Percentiles rank a stretch among this genome's conserved stretches.
Evolutionary conservation across 148 eudicot genomes (phyloP).

Genomic region (Cornus suecica): DNA sequence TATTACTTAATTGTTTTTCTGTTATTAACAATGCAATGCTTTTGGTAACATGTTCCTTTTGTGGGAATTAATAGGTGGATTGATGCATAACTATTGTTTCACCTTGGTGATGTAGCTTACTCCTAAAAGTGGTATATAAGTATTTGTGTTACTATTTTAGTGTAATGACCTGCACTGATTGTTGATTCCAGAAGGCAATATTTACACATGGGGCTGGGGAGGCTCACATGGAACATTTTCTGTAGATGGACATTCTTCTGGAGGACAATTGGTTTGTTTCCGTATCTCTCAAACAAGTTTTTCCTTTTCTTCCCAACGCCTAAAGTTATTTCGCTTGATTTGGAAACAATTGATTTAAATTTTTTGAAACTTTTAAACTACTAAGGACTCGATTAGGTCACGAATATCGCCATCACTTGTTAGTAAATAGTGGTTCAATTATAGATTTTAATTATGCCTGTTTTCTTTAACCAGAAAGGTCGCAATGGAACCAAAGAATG

Average conservation of each 20-base stretch:
- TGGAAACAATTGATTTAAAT: not conserved
- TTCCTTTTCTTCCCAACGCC: not conserved
- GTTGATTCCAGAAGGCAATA: slow-evolving; percentile 56
- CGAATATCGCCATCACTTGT: not conserved
- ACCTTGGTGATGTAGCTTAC: not conserved
- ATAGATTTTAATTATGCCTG: not conserved
- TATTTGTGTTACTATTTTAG: not conserved
- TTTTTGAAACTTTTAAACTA: not conserved
- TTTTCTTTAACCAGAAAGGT: not conserved
- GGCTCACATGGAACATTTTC: slow-evolving; percentile 93
- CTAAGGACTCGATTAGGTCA: not conserved
- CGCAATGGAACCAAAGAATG: not conserved
- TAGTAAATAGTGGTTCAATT: not conserved
- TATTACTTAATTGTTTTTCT: not conserved
- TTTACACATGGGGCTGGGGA: slow-evolving; percentile 99
- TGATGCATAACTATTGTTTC: not conserved
- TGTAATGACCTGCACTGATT: slow-evolving; percentile 4
- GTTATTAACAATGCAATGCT: not conserved
- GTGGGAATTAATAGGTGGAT: not conserved
- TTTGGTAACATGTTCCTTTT: not conserved
- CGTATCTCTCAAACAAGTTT: not conserved
- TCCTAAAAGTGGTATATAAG: not conserved
- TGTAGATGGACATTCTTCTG: slow-evolving; percentile 88
- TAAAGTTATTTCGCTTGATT: not conserved
- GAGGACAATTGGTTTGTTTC: slow-evolving; percentile 88